phyloP scores from a whole-genome alignment of 352 stramenopile species.

The Globisporangium carolinianum region DNA sequence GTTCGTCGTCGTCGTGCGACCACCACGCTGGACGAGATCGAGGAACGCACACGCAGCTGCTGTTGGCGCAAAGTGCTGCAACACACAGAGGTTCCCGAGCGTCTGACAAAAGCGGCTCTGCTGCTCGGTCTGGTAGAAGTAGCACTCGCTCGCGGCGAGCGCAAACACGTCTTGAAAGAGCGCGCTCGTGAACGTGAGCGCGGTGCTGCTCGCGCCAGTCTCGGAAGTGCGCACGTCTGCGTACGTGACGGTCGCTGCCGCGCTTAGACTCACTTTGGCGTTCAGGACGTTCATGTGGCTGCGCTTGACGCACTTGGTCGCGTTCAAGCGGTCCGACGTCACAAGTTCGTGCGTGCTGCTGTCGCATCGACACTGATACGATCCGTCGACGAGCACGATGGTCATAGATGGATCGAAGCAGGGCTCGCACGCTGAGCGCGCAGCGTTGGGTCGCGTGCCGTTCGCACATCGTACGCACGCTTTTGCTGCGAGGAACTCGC shows the following conservation, averaged over 20 bases:
- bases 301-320: slow-evolving; percentile 34
- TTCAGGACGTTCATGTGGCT: slow-evolving; percentile 41
- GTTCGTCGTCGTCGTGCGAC: slow-evolving; percentile 35
- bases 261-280: slow-evolving; percentile 36
- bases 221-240: slow-evolving; percentile 27
- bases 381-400: slow-evolving; percentile 19
- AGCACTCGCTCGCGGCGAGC: slow-evolving; percentile 69
- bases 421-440: slow-evolving; percentile 39
- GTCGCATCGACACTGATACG: slow-evolving; percentile 47
- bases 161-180: slow-evolving; percentile 80
- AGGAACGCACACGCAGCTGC: slow-evolving; percentile 70
- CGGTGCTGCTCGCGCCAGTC: slow-evolving; percentile 17
- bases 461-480: slow-evolving; percentile 47
- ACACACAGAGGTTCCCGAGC: slow-evolving; percentile 90
- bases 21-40: slow-evolving; percentile 56
- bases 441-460: slow-evolving; percentile 25
- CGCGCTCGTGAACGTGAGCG: slow-evolving; percentile 36
- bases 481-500: slow-evolving; percentile 46
- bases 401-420: slow-evolving; percentile 82
- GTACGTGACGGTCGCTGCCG: slow-evolving; percentile 28
- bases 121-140: slow-evolving; percentile 73
- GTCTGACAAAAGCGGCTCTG: slow-evolving; percentile 79
- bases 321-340: slow-evolving; percentile 27
- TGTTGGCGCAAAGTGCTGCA: slow-evolving; percentile 82
- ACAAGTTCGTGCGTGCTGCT: slow-evolving; percentile 45